Conservation (phyloP, 495 filamentous ascomycete species). For the Xylaria flabelliformis region DNA sequence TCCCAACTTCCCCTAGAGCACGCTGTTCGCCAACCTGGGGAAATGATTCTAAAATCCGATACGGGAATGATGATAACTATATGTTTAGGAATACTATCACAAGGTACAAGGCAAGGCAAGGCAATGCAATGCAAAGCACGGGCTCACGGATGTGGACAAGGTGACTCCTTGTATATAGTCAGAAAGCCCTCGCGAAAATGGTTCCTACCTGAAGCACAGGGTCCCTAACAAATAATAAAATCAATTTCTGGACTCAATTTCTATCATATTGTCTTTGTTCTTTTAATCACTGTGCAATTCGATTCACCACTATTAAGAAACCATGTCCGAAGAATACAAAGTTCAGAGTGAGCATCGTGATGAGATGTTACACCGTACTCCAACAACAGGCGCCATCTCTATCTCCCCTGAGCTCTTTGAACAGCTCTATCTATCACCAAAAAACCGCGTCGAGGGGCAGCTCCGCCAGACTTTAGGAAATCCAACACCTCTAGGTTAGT, state of each 20-base stretch:
- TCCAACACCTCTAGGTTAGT: conserved; percentile 59
- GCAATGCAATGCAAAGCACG: too few relatives aligned
- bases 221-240: too few relatives aligned
- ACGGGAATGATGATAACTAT: neutral
- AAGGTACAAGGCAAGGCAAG: too few relatives aligned
- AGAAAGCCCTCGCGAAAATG: too few relatives aligned
- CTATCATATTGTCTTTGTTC: neutral
- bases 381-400: conserved; percentile 56
- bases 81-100: neutral
- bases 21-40: neutral
- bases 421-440: conserved; percentile 67
- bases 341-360: neutral
- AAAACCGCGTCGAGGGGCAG: conserved; percentile 58
- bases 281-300: neutral
- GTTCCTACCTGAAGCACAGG: too few relatives aligned
- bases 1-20: conserved; percentile 6
- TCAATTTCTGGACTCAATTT: neutral
- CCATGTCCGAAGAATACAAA: conserved; percentile 6
- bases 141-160: too few relatives aligned
- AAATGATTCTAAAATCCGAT: neutral
- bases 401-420: conserved; percentile 68
- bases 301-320: neutral
- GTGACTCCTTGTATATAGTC: too few relatives aligned
- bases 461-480: conserved; percentile 64
- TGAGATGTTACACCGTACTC: conserved; percentile 47